Conservation (phyloP, 2,329 filamentous ascomycete genomes). For the Fusarium sp. region DNA sequence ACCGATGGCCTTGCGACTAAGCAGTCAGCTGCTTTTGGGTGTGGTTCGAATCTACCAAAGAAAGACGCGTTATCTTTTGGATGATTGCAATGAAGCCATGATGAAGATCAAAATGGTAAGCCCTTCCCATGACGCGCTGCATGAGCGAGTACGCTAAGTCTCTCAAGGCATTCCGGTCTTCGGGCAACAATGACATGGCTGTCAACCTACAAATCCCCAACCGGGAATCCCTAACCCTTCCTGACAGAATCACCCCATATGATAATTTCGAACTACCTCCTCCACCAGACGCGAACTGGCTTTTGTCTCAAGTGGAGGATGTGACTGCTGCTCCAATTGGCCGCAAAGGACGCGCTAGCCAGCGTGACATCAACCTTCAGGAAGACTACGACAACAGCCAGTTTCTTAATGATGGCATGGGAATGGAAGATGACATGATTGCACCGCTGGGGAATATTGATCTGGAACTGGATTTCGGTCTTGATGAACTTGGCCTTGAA, state of each 20-base stretch:
- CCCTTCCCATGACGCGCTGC: background rate
- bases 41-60: slow-evolving; percentile 97
- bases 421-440: slow-evolving; percentile 66
- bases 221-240: slow-evolving; percentile 86
- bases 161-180: slow-evolving; percentile 90
- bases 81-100: slow-evolving; percentile 96
- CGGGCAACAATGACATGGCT: slow-evolving; percentile 95
- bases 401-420: slow-evolving; percentile 75
- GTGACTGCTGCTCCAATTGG: slow-evolving; percentile 62
- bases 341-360: slow-evolving; percentile 66
- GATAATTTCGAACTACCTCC: slow-evolving; percentile 82
- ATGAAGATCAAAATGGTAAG: slow-evolving; percentile 98
- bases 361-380: slow-evolving; percentile 73
- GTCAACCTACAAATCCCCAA: slow-evolving; percentile 81
- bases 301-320: slow-evolving; percentile 79
- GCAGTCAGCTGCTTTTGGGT: slow-evolving; percentile 91
- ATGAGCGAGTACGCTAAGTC: slow-evolving; percentile 44
- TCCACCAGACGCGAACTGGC: slow-evolving; percentile 86
- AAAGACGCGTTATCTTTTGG: slow-evolving; percentile 94
- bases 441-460: slow-evolving; percentile 73
- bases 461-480: slow-evolving; percentile 77
- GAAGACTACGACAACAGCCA: slow-evolving; percentile 80
- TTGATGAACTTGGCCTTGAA: slow-evolving; percentile 77
- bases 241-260: slow-evolving; percentile 91
- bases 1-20: slow-evolving; percentile 92